Conservation (phyloP, 108 stramenopile genomes). For the Chaetoceros muelleri region DNA sequence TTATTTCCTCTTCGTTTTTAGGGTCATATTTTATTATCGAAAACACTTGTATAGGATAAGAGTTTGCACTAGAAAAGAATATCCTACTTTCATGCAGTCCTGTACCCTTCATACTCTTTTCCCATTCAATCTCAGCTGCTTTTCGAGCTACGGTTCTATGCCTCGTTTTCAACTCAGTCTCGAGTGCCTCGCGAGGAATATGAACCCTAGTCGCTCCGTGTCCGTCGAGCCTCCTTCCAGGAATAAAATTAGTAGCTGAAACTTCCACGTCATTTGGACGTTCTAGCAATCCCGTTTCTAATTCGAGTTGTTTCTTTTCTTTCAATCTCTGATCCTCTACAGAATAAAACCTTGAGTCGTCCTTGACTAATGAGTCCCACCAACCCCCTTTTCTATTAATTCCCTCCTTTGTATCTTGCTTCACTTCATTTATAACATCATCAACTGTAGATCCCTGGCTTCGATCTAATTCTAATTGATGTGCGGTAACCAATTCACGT, state of each 20-base stretch:
- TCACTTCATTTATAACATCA: neutral
- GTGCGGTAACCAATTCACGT: conserved; percentile 12
- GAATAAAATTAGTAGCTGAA: conserved; percentile 3
- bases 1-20: conserved; percentile 66
- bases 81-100: conserved; percentile 66
- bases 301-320: conserved; percentile 18
- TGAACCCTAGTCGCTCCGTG: conserved; percentile 38
- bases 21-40: conserved; percentile 79
- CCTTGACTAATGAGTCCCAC: conserved; percentile 66
- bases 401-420: conserved; percentile 5
- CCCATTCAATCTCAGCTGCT: conserved; percentile 66
- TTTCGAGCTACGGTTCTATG: conserved; percentile 52
- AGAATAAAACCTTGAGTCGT: conserved; percentile 26
- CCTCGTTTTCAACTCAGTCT: conserved; percentile 20
- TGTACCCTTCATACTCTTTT: conserved; percentile 21
- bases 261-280: conserved; percentile 26
- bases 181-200: conserved; percentile 27
- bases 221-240: conserved; percentile 71
- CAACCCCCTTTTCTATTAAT: conserved; percentile 32
- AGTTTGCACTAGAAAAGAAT: conserved; percentile 56
- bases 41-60: conserved; percentile 66
- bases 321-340: conserved; percentile 21
- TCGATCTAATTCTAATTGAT: neutral
- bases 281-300: conserved; percentile 50
- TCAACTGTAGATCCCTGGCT: neutral